Base-by-base conservation (phyloP, 2,329 filamentous ascomycete species). In the Sarocladium oryzae region DNA sequence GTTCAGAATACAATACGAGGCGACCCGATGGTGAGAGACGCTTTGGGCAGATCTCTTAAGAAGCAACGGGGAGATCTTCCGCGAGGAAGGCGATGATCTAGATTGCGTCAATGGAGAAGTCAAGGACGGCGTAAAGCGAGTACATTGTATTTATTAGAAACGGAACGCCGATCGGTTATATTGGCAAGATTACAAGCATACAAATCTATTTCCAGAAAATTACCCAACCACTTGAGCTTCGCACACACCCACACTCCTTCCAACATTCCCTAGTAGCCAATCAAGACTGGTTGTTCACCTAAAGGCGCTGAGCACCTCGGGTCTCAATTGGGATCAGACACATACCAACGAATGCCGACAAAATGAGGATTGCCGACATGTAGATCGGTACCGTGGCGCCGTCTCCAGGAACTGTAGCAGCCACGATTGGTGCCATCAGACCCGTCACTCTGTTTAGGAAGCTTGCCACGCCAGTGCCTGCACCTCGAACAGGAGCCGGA, bases 1-100 rank as follows among this genome's bases (percentile, higher is more conserved):
- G 83, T 96, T 49, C 84, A 95, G 66, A 95, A 95, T 63, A 91
- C 85, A 13, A 86, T 95, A 54, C 78, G 82, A 57, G 82, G 79
- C 45, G 88, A 92, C 66, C 85, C 84, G 1, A 88, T 92, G 69
- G 92, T 97, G 8, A 79, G 84, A 58, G 85, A 89, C 66, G 90
- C 90, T 1, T 75, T 96, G 58, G 83, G 82, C 21, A 78, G 76
- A 53, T 82, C 84, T 24, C 69, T 91, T 52, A 77, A 80, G 63
- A 82, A 76, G 62, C 71, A 82, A 58, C 76, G 85, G 57, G 65
- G 74, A 13, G 81, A 84, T 60, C 6, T 18, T 37, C n/a, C 35
- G 11, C n/a, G 35, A 37, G 8, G 35, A 15, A 18, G 6, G 35
- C 5, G 6, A 16, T n/a, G 7, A 37, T 6, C n/a, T 37, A 15